Evolutionary conservation across 1,284 basidiomycete genomes (phyloP), one percentile per base, ranked within the genome.

Genomic region (Ceraceosorus guamensis): DNA sequence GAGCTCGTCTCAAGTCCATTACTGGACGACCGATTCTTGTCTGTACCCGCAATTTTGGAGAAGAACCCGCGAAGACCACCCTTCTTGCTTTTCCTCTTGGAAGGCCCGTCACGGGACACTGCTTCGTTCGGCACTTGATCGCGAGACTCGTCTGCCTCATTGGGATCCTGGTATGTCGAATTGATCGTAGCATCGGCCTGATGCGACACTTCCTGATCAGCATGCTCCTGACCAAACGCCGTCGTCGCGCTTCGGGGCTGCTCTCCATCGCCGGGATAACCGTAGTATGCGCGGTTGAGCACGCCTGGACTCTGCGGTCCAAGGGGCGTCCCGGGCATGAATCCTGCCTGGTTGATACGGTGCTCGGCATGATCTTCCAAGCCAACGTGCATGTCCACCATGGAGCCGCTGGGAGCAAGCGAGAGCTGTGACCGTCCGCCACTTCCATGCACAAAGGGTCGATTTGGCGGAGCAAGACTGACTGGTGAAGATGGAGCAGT

Each of bases 371-470:
- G 59, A 6, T 66, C 60, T 44, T 66, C 68, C 35, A 77, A 61
- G 4, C 70, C 77, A 10, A 79, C 65, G 49, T 79, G 77, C 78
- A 79, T 79, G 50, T 79, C 77, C 57, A 78, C 62, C 76, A 79
- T 78, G 24, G 65, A 68, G 11, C 76, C 78, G 31, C 73, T 76
- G 39, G 73, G 73, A 39, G 76, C 73, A 35, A 77, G 68, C 16
- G 76, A 77, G 35, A 68, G 52, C 54, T 68, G 68, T 14, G 69
- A 70, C 10, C 61, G 48, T n/a, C 39, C 46, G 45, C 59, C 58
- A 1, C 59, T 48, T 30, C 47, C 33, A 0, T 51, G 48, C 10
- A 64, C 59, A 31, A 71, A 59, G 0, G 70, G 66, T 8, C 68
- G 55, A 4, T 57, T 63, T 14, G 73, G 69, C 31, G 72, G 70